Conservation (phyloP, 805 yeast genomes). For the Deakozyma indianensis region DNA sequence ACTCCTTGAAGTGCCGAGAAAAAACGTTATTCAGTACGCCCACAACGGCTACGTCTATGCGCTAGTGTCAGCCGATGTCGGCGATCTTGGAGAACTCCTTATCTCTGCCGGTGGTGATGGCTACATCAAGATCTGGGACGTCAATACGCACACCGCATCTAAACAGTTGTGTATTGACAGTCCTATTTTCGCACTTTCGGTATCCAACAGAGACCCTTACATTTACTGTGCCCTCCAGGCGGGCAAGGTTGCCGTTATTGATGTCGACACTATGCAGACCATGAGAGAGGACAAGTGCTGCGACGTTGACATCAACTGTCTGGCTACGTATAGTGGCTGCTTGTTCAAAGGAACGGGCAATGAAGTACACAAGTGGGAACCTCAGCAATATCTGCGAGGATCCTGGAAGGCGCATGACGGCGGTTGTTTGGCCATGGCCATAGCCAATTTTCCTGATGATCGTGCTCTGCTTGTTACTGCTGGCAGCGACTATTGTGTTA, state of each 20-base stretch:
- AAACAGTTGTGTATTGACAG: slow-evolving; percentile 33
- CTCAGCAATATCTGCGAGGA: slow-evolving; percentile 29
- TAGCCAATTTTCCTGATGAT: slow-evolving; percentile 25
- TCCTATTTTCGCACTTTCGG: slow-evolving; percentile 50
- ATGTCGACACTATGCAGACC: slow-evolving; percentile 65
- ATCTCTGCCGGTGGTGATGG: slow-evolving; percentile 90
- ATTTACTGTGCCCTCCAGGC: slow-evolving; percentile 71
- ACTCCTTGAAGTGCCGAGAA: slow-evolving; percentile 40
- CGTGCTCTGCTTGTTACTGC: slow-evolving; percentile 46
- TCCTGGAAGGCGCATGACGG: slow-evolving; percentile 43
- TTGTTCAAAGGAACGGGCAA: slow-evolving; percentile 47
- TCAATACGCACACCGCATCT: slow-evolving; percentile 15
- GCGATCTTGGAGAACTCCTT: slow-evolving; percentile 23
- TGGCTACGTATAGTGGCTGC: slow-evolving; percentile 41
- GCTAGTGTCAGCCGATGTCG: slow-evolving; percentile 27
- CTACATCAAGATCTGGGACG: slow-evolving; percentile 62
- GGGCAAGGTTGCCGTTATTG: slow-evolving; percentile 75
- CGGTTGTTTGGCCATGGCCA: slow-evolving; percentile 41
- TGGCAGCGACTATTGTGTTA: slow-evolving; percentile 23
- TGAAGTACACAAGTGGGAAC: slow-evolving; percentile 38
- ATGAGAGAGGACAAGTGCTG: slow-evolving; percentile 25
- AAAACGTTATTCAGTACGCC: slow-evolving; percentile 63
- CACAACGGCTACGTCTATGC: slow-evolving; percentile 85
- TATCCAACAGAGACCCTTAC: slow-evolving; percentile 40
- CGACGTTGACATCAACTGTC: slow-evolving; percentile 42